Evolutionary conservation across 345 rosid species (phyloP).

Genomic region (Populus davidiana): DNA sequence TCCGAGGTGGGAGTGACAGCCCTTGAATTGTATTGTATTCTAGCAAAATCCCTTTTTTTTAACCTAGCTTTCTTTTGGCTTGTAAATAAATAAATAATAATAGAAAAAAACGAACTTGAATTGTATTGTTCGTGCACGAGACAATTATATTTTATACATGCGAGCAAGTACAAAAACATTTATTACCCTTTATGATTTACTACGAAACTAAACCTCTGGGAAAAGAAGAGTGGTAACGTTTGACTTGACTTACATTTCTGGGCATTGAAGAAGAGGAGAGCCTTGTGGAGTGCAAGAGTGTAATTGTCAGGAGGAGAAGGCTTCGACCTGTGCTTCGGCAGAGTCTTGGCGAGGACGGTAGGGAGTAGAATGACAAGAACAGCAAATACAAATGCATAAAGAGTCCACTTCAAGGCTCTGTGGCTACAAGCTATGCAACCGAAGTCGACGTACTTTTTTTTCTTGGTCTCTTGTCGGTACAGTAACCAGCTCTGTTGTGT

Average conservation of each 20-base stretch:
- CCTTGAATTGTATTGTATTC: too few species aligned
- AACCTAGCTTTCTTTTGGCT: background rate
- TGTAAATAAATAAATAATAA: background rate
- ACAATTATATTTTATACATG: background rate
- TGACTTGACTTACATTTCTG: constrained; percentile 64
- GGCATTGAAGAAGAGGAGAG: constrained; percentile 82
- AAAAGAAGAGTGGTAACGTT: background rate
- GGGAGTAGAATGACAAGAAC: constrained; percentile 64
- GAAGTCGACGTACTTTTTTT: constrained; percentile 67
- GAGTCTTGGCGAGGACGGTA: constrained; percentile 53
- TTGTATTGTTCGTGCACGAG: too few species aligned
- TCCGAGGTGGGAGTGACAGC: too few species aligned
- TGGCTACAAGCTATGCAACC: constrained; percentile 67
- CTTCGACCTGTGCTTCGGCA: constrained; percentile 47
- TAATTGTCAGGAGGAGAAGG: constrained; percentile 70
- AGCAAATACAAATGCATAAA: constrained; percentile 37
- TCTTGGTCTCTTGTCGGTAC: constrained; percentile 46
- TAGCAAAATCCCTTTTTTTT: too few species aligned
- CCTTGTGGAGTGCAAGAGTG: constrained; percentile 72
- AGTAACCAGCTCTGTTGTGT: constrained; percentile 89
- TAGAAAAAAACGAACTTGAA: background rate
- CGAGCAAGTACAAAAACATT: background rate
- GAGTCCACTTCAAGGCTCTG: constrained; percentile 50
- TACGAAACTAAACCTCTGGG: background rate
- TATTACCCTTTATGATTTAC: background rate